phyloP scores from a whole-genome alignment of 2,329 filamentous ascomycete genomes.

The Aspergillus arachidicola region DNA sequence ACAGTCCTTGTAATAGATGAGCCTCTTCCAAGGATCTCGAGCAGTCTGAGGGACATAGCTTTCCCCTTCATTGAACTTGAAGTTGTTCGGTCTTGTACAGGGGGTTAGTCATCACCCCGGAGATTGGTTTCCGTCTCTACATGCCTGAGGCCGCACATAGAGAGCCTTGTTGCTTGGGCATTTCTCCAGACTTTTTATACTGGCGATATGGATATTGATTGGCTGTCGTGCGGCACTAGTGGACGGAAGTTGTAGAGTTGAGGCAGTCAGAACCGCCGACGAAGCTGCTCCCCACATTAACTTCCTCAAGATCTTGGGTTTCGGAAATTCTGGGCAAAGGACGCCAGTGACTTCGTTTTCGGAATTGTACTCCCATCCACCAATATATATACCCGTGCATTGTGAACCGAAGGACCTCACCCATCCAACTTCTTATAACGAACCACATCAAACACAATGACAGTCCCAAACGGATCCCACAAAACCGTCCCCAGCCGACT shows the following conservation, averaged over 20 bases:
- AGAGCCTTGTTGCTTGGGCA: neutral
- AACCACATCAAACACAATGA: neutral
- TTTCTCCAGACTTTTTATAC: neutral
- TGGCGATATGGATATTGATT: neutral
- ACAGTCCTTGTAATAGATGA: neutral
- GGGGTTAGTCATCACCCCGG: neutral
- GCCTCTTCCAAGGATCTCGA: neutral
- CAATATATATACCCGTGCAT: neutral
- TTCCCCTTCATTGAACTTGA: neutral
- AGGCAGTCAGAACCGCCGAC: neutral
- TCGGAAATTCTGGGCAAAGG: neutral
- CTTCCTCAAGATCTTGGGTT: neutral
- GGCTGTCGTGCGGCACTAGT: neutral
- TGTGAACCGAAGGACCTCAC: neutral
- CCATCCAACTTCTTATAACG: neutral
- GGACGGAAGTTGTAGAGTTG: neutral
- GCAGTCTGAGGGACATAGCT: neutral
- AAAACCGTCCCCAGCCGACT: conserved; percentile 19
- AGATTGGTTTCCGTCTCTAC: neutral
- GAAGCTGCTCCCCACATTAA: neutral
- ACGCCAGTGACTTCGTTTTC: neutral
- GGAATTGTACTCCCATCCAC: neutral
- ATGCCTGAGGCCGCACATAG: neutral
- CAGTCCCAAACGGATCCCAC: neutral
- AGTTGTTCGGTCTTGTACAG: neutral